A percentile compares a stretch with the other conserved stretches of the same genome.
Evolutionary conservation across 2,329 filamentous ascomycete species (phyloP).

Genomic region (Chrysosporium keratinophilum): DNA sequence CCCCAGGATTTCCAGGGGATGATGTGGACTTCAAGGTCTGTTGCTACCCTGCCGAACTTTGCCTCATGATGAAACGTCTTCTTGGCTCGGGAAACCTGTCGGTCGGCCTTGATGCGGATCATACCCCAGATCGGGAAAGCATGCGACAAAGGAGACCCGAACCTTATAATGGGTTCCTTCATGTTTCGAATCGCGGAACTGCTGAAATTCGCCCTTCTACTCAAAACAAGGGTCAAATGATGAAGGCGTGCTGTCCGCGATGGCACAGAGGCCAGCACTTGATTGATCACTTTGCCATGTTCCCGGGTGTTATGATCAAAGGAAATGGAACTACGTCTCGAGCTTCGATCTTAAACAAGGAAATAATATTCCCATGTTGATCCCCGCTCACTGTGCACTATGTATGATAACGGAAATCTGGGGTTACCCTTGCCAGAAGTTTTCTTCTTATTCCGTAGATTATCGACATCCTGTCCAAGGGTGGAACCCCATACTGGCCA

Average conservation of each 20-base stretch:
- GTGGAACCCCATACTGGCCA: neutral
- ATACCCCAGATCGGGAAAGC: neutral
- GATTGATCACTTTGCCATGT: neutral
- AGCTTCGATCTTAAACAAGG: neutral
- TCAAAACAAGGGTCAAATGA: neutral
- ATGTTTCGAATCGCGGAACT: neutral
- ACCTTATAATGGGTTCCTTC: neutral
- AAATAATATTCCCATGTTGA: neutral
- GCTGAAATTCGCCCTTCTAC: neutral
- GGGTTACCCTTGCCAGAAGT: neutral
- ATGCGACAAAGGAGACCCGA: neutral
- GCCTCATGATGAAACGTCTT: conserved; percentile 6
- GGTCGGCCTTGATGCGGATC: conserved; percentile 6
- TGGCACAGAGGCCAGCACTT: no score
- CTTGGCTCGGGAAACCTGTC: neutral
- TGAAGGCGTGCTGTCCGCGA: no score
- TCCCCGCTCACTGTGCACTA: neutral
- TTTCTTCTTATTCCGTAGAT: neutral
- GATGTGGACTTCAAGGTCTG: neutral
- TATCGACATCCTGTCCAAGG: neutral
- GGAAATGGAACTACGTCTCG: neutral
- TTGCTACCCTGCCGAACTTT: conserved; percentile 1
- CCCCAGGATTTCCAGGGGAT: neutral
- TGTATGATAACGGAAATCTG: neutral
- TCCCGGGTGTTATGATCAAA: neutral